phyloP scores from a whole-genome alignment of 345 rosid genomes.

The Capsella bursapastoris region DNA sequence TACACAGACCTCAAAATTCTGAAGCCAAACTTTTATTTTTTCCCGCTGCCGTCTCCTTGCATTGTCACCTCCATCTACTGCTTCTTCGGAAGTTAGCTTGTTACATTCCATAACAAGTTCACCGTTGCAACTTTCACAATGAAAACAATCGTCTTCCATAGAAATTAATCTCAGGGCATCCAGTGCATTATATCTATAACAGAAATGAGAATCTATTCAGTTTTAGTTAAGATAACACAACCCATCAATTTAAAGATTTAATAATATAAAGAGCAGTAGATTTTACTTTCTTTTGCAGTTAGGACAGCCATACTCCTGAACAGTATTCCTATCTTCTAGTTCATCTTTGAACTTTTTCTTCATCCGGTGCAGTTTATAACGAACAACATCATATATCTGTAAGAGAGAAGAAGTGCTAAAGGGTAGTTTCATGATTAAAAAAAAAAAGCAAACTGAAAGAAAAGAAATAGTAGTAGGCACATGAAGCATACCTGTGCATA shows the following conservation, averaged over 20 bases:
- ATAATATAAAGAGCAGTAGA: conserved; percentile 9
- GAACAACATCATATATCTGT: conserved; percentile 82
- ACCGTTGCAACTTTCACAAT: conserved; percentile 85
- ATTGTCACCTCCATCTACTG: conserved; percentile 55
- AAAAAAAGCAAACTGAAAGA: background rate
- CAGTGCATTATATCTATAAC: conserved; percentile 74
- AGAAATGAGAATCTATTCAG: conserved; percentile 25
- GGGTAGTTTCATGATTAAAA: conserved; percentile 13
- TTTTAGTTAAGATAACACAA: conserved; percentile 6
- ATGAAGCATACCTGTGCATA: conserved; percentile 66
- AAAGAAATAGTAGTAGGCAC: background rate
- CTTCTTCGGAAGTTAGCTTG: conserved; percentile 67
- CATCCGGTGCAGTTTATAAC: conserved; percentile 74
- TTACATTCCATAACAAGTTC: conserved; percentile 87
- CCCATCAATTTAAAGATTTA: background rate
- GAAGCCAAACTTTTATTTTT: conserved; percentile 71
- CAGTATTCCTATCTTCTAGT: conserved; percentile 76
- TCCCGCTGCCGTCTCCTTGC: conserved; percentile 71
- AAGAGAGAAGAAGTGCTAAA: conserved; percentile 26
- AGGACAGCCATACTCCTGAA: conserved; percentile 91
- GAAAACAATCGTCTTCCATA: conserved; percentile 72
- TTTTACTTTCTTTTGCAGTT: conserved; percentile 75
- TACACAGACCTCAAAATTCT: conserved; percentile 35
- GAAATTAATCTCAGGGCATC: conserved; percentile 76
- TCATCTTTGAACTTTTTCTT: conserved; percentile 82